Evolutionary conservation across 2,329 filamentous ascomycete genomes (phyloP), one percentile per base, ranked within the genome.

Genomic region (Mollisiaceae sp.): DNA sequence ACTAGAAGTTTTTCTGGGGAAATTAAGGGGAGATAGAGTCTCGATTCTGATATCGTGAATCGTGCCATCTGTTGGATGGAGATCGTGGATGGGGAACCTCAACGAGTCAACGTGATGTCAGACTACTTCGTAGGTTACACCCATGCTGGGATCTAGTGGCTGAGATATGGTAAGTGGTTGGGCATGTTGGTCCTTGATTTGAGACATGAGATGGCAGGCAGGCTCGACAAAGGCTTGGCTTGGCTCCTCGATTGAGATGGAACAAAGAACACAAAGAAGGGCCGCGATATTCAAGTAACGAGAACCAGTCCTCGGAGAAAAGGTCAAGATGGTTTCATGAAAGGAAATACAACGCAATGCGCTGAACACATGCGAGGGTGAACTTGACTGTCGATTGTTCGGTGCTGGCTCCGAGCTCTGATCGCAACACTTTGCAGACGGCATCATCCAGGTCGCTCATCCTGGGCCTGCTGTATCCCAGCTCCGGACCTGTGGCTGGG

Each of bases 401-500:
- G 12, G 12, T 55, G 52, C 35, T 18, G 12, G 6, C 9, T 8
- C 14, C 24, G n/a, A n/a, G 11, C 27, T 9, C n/a, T 57, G 55
- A 57, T 52, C 47, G 2, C 47, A 2, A 20, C 24, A 22, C 24
- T 52, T 35, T 22, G 35, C 55, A 41, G 3, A 32, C 27, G 27
- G 27, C 27, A 32, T 32, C 27, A 32, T 32, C 27, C 27, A 32
- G 27, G 27, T 6, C 27, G 3, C 27, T 41, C 20, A 57, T 57
- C n/a, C 35, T 57, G 15, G 55, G 35, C 35, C 12, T 20, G 15
- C 55, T 38, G 35, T 11, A 38, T 39, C n/a, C 14, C 35, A 52
- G 62, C 62, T 63, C 56, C 62, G 45, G 56, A 59, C 36, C 14
- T 59, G 62, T 63, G 62, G 62, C 62, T 63, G 55, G 62, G 45